phyloP scores from a whole-genome alignment of 139 green algal species.

The Chlamydomonas sphaeroides region DNA sequence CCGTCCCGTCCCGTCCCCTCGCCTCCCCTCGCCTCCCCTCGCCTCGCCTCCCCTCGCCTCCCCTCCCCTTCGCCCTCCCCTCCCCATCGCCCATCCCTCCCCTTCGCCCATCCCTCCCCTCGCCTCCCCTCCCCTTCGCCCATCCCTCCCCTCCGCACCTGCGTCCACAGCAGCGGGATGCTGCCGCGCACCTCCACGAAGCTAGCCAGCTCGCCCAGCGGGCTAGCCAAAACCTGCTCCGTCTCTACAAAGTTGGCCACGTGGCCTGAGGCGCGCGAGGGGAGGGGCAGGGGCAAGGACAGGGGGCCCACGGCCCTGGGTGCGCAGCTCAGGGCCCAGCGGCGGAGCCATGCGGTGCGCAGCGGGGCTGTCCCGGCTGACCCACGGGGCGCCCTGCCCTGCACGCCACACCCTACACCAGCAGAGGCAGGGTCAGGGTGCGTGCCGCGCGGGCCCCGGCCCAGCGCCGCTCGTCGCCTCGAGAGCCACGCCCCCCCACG shows the following conservation, averaged over 20 bases:
- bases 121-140: neutral
- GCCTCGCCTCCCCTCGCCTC: neutral
- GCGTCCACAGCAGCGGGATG: constrained; percentile 88
- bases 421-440: too few relatives aligned
- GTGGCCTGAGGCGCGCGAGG: constrained; percentile 40
- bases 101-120: neutral
- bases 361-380: too few relatives aligned
- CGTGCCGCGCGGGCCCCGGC: too few relatives aligned
- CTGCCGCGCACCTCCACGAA: constrained; percentile 75
- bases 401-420: too few relatives aligned
- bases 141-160: constrained; percentile 35
- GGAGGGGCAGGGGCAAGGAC: neutral
- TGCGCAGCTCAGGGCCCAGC: too few relatives aligned
- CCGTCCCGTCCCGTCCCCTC: too few relatives aligned
- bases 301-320: too few relatives aligned
- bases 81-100: neutral
- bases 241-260: constrained; percentile 94
- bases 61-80: neutral
- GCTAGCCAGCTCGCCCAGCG: constrained; percentile 2
- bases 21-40: neutral
- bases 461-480: too few relatives aligned
- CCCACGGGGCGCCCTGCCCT: too few relatives aligned
- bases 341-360: too few relatives aligned
- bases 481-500: too few relatives aligned
- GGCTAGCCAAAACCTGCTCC: constrained; percentile 81